Percentiles rank a stretch among this genome's conserved stretches.
Conservation (phyloP, 208 protist species). For the Acanthamoeba healyi region DNA sequence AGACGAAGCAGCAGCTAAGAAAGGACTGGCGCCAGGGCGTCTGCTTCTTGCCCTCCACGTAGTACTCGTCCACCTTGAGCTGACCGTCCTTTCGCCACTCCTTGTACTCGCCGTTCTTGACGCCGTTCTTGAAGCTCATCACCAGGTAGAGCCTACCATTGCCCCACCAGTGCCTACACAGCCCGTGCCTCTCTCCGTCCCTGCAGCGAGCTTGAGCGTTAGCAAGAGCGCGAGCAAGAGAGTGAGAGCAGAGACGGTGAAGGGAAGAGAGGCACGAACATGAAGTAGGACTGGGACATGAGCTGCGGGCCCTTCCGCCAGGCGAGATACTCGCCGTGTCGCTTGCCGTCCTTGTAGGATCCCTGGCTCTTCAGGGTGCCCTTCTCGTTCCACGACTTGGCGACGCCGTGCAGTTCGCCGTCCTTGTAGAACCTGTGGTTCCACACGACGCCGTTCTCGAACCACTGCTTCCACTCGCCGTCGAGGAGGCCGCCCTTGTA, state of each 20-base stretch:
- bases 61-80: background rate
- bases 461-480: constrained; percentile 17
- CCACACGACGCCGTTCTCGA: background rate
- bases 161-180: constrained; percentile 10
- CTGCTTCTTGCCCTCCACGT: background rate
- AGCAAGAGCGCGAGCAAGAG: background rate
- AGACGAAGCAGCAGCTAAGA: background rate
- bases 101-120: background rate
- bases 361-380: background rate
- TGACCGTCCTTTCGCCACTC: background rate
- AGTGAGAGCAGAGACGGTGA: background rate
- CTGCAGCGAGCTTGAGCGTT: background rate
- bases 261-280: background rate
- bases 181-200: background rate
- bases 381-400: constrained; percentile 9
- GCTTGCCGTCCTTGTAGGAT: background rate
- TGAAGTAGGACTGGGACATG: background rate
- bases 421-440: background rate
- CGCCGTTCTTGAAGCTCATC: constrained; percentile 10
- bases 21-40: background rate
- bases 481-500: constrained; percentile 1
- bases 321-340: background rate
- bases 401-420: background rate
- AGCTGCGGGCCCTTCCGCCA: background rate
- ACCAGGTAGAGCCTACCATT: background rate